Base-by-base conservation (phyloP, 306 rosid species). In the Fragaria ananassa region DNA sequence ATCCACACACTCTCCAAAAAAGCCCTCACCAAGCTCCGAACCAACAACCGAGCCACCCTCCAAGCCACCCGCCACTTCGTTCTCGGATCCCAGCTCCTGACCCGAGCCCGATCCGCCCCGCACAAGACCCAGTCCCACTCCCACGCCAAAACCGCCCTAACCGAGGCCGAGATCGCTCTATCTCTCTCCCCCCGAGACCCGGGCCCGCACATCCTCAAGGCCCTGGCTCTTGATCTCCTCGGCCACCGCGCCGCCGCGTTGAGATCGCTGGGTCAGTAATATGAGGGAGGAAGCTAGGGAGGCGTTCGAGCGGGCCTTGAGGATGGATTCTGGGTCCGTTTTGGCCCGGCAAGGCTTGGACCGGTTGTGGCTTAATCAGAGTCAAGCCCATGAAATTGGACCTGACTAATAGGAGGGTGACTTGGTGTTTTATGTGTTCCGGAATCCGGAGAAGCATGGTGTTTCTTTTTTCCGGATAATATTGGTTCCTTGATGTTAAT, bases 61-160 rank as follows among this genome's bases (percentile, higher is more conserved):
- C 81, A 85, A 46, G 67, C 83, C 10, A 87, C 61, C 82, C 90
- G 87, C 45, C 89, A 88, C 83, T 67, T 84, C 13, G 51, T 74
- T 65, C 85, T 85, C 57, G 87, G 89, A 66, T 72, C 89, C 4
- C 83, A 83, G 69, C 88, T 73, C 68, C 88, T 89, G 27, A 79
- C 84, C 53, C 89, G 87, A 37, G 90, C 93, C 58, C 79, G 87
- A 79, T 83, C 93, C 41, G 46, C 29, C 12, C 2, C 83, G 3
- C 76, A 76, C 71, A 56, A 68, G 23, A 65, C 79, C 14, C 88
- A 65, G 58, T 74, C 85, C 21, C 27, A 35, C 12, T 58, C 76
- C 73, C 87, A 92, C 83, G 93, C 97, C 14, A 88, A 72, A 46
- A 77, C 25, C 56, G 91, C 96, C 10, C 81, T 89, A 1, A 3